These are phyloP conservation scores for Arthrobotrys iridis DNA, from an alignment of 2,329 filamentous ascomycete genomes.

Conservation along the genomic window DNA sequence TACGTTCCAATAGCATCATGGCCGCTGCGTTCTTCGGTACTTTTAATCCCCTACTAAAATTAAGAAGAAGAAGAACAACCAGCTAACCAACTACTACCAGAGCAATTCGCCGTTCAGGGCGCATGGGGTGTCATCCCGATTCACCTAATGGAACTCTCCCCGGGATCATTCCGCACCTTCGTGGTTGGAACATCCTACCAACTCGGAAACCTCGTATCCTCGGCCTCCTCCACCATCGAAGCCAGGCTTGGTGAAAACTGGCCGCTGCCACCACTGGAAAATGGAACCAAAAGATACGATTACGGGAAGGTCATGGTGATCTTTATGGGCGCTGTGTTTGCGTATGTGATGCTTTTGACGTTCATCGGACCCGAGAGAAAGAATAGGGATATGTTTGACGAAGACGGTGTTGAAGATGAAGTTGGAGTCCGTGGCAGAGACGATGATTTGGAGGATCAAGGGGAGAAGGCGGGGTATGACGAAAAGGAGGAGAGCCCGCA, in stretches of 20 bases:
- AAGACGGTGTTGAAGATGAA: constrained; percentile 22
- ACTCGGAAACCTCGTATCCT: constrained; percentile 76
- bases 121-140: constrained; percentile 76
- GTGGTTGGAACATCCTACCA: constrained; percentile 79
- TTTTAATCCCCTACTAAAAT: background rate
- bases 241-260: constrained; percentile 78
- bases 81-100: constrained; percentile 60
- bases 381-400: constrained; percentile 55
- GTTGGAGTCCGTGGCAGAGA: background rate
- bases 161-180: constrained; percentile 74
- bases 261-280: constrained; percentile 70
- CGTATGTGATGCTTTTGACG: constrained; percentile 70
- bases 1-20: constrained; percentile 76
- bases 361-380: constrained; percentile 68
- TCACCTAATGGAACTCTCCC: constrained; percentile 78
- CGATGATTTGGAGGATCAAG: constrained; percentile 30
- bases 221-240: constrained; percentile 67
- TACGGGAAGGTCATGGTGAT: constrained; percentile 89
- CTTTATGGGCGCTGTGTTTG: constrained; percentile 86
- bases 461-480: constrained; percentile 26
- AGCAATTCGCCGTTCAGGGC: constrained; percentile 73
- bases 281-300: constrained; percentile 69
- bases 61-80: background rate
- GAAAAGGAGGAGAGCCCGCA: constrained; percentile 40
- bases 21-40: constrained; percentile 69